These are phyloP conservation scores for Penicillium odoratum DNA, from an alignment of 495 filamentous ascomycete genomes.

Conservation along the genomic window DNA sequence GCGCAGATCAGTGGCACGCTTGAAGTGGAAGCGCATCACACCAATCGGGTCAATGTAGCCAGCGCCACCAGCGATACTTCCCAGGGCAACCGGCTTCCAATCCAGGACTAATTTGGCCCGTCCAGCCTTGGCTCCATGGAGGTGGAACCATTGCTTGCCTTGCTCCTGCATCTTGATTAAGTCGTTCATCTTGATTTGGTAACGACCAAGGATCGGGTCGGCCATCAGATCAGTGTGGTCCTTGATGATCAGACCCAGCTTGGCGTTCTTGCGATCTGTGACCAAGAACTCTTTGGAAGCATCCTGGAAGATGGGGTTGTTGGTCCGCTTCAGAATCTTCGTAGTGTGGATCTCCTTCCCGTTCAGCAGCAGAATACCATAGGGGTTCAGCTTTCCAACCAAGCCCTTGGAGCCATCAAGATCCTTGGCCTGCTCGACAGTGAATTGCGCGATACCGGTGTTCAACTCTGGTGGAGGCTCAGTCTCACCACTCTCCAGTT, in stretches of 20 bases:
- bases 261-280: slow-evolving; percentile 86
- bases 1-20: slow-evolving; percentile 74
- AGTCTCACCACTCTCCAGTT: slow-evolving; percentile 70
- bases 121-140: slow-evolving; percentile 77
- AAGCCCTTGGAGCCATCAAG: slow-evolving; percentile 87
- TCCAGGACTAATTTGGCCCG: slow-evolving; percentile 84
- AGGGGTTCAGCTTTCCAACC: slow-evolving; percentile 86
- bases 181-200: slow-evolving; percentile 92
- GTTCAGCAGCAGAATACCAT: slow-evolving; percentile 83
- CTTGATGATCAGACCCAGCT: slow-evolving; percentile 87
- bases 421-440: slow-evolving; percentile 93
- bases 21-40: slow-evolving; percentile 92
- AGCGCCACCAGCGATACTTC: slow-evolving; percentile 72
- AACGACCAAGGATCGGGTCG: slow-evolving; percentile 85
- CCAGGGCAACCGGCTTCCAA: slow-evolving; percentile 91
- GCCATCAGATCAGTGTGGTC: slow-evolving; percentile 82
- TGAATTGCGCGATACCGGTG: slow-evolving; percentile 90
- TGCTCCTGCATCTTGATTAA: slow-evolving; percentile 89
- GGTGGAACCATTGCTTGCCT: slow-evolving; percentile 94
- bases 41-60: slow-evolving; percentile 93
- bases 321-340: slow-evolving; percentile 90
- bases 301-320: slow-evolving; percentile 91
- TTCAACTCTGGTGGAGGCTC: slow-evolving; percentile 84
- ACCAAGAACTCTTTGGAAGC: slow-evolving; percentile 90
- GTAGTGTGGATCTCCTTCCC: slow-evolving; percentile 82